Evolutionary conservation across 176 grass and related monocot genomes (phyloP).

Genomic region (Eleusine indica): DNA sequence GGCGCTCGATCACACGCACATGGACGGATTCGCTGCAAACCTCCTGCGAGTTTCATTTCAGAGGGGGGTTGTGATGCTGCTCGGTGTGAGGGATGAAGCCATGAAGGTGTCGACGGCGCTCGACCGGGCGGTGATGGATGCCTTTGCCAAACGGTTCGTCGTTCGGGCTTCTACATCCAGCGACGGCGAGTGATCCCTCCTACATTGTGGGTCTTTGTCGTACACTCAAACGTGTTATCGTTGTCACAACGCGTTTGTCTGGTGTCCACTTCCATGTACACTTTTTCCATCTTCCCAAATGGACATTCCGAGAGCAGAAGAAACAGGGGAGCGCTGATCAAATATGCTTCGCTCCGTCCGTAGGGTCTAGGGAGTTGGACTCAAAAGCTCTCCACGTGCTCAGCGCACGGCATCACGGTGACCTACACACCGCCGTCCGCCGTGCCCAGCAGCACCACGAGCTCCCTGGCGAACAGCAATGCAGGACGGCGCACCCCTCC

Average conservation of each 20-base stretch:
- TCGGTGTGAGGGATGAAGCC: conserved; percentile 19
- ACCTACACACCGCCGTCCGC: conserved; percentile 42
- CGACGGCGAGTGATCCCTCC: not conserved
- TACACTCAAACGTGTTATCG: too few relatives aligned
- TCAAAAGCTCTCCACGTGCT: too few relatives aligned
- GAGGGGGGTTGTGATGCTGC: not conserved
- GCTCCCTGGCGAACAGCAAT: not conserved
- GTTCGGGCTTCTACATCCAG: not conserved
- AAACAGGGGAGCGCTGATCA: too few relatives aligned
- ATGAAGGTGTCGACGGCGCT: conserved; percentile 5
- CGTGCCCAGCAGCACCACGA: conserved; percentile 29
- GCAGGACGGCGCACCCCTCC: too few relatives aligned
- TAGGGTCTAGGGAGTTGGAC: too few relatives aligned
- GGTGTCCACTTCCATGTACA: too few relatives aligned
- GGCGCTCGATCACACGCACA: not conserved
- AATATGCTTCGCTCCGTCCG: too few relatives aligned
- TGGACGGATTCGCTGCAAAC: conserved; percentile 14
- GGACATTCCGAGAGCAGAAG: too few relatives aligned
- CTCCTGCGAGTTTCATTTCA: not conserved
- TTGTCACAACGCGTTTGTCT: too few relatives aligned
- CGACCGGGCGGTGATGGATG: not conserved
- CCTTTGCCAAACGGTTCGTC: not conserved
- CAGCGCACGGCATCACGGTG: not conserved
- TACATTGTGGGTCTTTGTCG: too few relatives aligned
- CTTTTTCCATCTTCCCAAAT: too few relatives aligned